Evolutionary conservation across 176 grass and related monocot genomes (phyloP).

Genomic region (Triticum turgidum): DNA sequence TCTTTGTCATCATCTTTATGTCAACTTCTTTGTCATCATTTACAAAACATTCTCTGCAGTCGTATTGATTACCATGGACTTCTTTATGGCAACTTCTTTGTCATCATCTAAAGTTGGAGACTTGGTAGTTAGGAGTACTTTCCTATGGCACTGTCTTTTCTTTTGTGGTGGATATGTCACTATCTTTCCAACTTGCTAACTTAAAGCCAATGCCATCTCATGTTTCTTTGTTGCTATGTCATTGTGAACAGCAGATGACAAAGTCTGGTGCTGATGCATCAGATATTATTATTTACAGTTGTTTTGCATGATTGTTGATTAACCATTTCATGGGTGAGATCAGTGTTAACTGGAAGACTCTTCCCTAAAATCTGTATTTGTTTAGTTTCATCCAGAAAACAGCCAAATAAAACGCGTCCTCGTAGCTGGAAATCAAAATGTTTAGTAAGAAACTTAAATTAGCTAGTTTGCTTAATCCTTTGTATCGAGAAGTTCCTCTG

Average conservation of each 20-base stretch:
- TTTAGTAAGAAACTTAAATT: not conserved
- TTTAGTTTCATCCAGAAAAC: not conserved
- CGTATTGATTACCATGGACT: conserved; percentile 37
- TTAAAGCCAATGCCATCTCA: not conserved
- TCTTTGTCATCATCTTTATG: conserved; percentile 37
- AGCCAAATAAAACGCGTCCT: not conserved
- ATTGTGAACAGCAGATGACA: not conserved
- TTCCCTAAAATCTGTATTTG: not conserved
- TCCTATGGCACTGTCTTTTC: no score
- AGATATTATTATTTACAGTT: not conserved
- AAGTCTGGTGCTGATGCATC: not conserved
- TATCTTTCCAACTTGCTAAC: not conserved
- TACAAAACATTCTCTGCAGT: not conserved
- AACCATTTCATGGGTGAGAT: not conserved
- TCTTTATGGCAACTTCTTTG: conserved; percentile 55
- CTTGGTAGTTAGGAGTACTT: not conserved
- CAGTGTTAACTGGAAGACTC: not conserved
- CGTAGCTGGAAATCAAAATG: not conserved
- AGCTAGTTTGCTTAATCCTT: not conserved
- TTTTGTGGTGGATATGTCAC: not conserved
- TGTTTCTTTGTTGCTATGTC: not conserved
- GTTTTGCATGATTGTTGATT: not conserved
- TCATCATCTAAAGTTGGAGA: conserved; percentile 20
- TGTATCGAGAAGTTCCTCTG: not conserved
- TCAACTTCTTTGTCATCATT: conserved; percentile 40